These are phyloP conservation scores for Diaporthe sp. DNA, from an alignment of 2,329 filamentous ascomycete genomes.

Conservation along the genomic window DNA sequence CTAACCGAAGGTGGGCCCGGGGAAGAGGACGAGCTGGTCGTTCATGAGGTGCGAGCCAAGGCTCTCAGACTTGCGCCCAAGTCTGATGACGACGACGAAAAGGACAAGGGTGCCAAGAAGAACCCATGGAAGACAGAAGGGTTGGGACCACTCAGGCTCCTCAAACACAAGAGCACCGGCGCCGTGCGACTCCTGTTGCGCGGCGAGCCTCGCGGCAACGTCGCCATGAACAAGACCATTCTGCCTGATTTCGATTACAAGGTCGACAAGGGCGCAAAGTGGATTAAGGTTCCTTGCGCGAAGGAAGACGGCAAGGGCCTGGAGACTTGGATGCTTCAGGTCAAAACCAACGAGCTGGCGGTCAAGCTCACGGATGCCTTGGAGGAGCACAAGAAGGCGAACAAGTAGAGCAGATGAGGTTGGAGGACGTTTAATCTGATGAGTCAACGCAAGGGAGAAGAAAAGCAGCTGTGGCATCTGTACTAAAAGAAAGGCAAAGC, in stretches of 20 bases:
- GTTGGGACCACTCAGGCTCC: constrained; percentile 75
- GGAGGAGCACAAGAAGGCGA: constrained; percentile 65
- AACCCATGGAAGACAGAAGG: constrained; percentile 76
- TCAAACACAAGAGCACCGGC: constrained; percentile 78
- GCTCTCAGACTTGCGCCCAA: constrained; percentile 69
- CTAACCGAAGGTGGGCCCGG: constrained; percentile 74
- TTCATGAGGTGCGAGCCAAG: constrained; percentile 79
- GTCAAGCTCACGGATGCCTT: constrained; percentile 61
- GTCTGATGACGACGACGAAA: constrained; percentile 55
- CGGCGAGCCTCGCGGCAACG: constrained; percentile 78
- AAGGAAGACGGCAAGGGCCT: constrained; percentile 68
- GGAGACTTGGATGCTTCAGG: constrained; percentile 77
- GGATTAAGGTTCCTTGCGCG: constrained; percentile 67
- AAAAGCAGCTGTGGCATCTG: constrained; percentile 11
- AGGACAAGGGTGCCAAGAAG: constrained; percentile 52
- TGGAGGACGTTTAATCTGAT: not conserved
- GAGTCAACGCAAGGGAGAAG: not conserved
- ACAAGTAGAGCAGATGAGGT: constrained; percentile 51
- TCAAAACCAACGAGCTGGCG: constrained; percentile 72
- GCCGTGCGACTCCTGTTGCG: constrained; percentile 76
- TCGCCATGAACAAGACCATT: constrained; percentile 77
- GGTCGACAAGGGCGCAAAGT: constrained; percentile 64
- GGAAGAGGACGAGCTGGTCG: constrained; percentile 77
- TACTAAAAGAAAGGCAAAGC: constrained; percentile 10
- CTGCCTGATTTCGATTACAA: constrained; percentile 72